These are phyloP conservation scores for Plasmodium sp. DNA, from an alignment of 169 alveolate genomes.

Conservation along the genomic window DNA sequence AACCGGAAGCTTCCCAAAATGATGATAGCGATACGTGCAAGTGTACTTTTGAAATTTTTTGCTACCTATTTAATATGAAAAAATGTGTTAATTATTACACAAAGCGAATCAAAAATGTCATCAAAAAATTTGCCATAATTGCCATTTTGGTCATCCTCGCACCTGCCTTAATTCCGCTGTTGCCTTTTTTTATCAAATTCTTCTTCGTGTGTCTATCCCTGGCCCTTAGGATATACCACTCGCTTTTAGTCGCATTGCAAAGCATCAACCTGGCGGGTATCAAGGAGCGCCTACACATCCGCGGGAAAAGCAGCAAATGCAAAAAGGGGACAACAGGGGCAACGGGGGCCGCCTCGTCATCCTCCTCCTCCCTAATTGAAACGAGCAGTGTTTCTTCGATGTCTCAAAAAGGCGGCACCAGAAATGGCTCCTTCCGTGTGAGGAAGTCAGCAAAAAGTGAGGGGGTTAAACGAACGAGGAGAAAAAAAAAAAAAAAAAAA, in stretches of 20 bases:
- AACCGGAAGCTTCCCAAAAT: neutral
- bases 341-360: neutral
- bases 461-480: neutral
- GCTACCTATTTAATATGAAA: constrained; percentile 35
- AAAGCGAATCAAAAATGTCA: constrained; percentile 1
- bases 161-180: constrained; percentile 63
- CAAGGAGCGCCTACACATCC: neutral
- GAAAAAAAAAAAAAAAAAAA: constrained; percentile 5
- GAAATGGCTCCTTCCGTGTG: neutral
- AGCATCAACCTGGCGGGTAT: neutral
- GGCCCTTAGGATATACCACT: constrained; percentile 9
- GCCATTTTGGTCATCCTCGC: constrained; percentile 48
- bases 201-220: constrained; percentile 7
- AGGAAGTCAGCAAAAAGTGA: neutral
- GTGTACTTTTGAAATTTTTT: constrained; percentile 24
- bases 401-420: neutral
- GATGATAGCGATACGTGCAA: constrained; percentile 10
- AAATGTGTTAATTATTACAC: constrained; percentile 30
- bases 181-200: constrained; percentile 47
- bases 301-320: neutral
- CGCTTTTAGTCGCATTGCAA: neutral
- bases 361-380: constrained; percentile 27
- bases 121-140: constrained; percentile 26
- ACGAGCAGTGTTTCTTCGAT: constrained; percentile 41
- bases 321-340: neutral